phyloP scores from a whole-genome alignment of 1,284 basidiomycete species.

The Xerocomus amazonicus region DNA sequence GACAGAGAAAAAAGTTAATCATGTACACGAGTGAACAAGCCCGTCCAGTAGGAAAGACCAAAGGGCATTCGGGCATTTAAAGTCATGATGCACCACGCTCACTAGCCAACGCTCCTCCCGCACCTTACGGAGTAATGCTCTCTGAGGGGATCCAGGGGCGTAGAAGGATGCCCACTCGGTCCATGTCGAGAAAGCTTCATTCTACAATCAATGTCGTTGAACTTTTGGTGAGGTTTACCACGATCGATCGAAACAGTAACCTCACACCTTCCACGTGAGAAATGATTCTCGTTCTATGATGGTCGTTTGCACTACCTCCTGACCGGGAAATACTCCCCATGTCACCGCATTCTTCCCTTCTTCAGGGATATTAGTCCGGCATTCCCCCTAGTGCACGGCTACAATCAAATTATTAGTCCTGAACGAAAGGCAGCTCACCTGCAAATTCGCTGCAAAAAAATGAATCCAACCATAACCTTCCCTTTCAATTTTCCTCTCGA shows the following conservation, averaged over 20 bases:
- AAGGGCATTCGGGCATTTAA: constrained; percentile 74
- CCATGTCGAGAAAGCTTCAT: constrained; percentile 98
- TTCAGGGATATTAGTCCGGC: constrained; percentile 75
- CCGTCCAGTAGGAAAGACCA: constrained; percentile 77
- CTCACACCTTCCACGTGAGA: constrained; percentile 82
- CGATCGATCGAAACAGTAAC: neutral
- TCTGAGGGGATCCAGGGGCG: constrained; percentile 69
- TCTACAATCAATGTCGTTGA: constrained; percentile 45
- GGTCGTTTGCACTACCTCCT: constrained; percentile 95
- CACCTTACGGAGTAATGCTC: constrained; percentile 70
- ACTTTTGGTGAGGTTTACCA: neutral
- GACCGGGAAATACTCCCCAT: constrained; percentile 97
- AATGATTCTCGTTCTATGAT: constrained; percentile 95
- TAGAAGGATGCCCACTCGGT: constrained; percentile 91
- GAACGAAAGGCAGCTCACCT: constrained; percentile 45
- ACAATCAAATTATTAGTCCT: constrained; percentile 1
- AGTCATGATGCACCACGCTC: constrained; percentile 94
- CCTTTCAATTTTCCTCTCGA: constrained; percentile 58
- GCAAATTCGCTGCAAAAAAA: constrained; percentile 81
- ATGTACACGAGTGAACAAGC: neutral
- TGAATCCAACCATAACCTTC: constrained; percentile 67
- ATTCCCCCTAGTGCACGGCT: constrained; percentile 61
- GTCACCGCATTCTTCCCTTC: constrained; percentile 93
- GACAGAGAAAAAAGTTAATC: too few species aligned
- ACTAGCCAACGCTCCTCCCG: constrained; percentile 84